Evolutionary conservation across 768 basidiomycete genomes (phyloP).

Genomic region (Phanerochaete carnosa): DNA sequence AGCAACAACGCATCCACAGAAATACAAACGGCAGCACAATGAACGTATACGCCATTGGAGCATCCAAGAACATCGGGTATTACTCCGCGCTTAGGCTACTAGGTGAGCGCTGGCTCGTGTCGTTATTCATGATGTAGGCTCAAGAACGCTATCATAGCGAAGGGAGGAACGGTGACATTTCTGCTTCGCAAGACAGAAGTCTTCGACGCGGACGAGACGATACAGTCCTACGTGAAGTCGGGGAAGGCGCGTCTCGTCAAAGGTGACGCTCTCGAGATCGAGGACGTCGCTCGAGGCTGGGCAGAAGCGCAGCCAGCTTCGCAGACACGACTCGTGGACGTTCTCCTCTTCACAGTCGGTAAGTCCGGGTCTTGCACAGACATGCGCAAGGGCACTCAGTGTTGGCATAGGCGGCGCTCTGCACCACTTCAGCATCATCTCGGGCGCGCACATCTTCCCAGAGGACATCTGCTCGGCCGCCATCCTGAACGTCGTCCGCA

Average conservation of each 20-base stretch:
- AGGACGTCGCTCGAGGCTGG: constrained; percentile 54
- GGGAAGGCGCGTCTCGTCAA: constrained; percentile 53
- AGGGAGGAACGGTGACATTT: constrained; percentile 61
- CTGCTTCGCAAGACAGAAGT: constrained; percentile 49
- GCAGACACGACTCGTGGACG: constrained; percentile 38
- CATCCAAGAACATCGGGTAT: constrained; percentile 40
- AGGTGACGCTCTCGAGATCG: constrained; percentile 56
- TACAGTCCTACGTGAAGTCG: constrained; percentile 48
- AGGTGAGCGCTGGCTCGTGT: constrained; percentile 22
- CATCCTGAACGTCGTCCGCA: constrained; percentile 53
- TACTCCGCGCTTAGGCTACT: constrained; percentile 28
- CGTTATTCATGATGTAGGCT: neutral
- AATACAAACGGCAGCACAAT: constrained; percentile 10
- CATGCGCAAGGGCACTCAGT: neutral
- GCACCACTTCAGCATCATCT: neutral
- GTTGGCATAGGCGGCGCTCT: neutral
- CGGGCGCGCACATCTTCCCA: constrained; percentile 48
- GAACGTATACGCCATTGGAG: constrained; percentile 33
- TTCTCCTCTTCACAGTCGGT: constrained; percentile 64
- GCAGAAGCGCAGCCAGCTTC: constrained; percentile 18
- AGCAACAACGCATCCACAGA: neutral
- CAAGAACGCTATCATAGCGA: constrained; percentile 32
- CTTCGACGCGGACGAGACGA: constrained; percentile 50
- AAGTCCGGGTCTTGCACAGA: constrained; percentile 16
- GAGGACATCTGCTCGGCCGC: constrained; percentile 57